Conservation (phyloP, 2,329 filamentous ascomycete genomes). For the Lasiodiplodia hormozganensis region DNA sequence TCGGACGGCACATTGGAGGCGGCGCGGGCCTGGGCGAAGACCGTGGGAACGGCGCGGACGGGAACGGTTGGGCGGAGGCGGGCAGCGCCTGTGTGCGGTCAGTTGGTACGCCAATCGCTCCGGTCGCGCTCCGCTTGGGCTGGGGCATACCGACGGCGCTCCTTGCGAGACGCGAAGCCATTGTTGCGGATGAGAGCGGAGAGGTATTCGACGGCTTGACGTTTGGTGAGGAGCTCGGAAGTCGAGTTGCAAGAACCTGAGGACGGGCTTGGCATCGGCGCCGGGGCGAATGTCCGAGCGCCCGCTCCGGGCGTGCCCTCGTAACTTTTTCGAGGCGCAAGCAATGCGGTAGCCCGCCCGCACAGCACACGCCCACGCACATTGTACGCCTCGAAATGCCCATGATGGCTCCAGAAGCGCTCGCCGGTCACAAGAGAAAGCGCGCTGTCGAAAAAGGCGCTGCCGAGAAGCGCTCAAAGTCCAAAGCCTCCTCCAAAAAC, state of each 20-base stretch:
- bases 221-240: constrained; percentile 37
- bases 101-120: constrained; percentile 51
- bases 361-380: neutral
- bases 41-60: constrained; percentile 74
- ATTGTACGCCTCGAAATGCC: constrained; percentile 42
- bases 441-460: constrained; percentile 43
- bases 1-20: constrained; percentile 80
- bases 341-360: neutral
- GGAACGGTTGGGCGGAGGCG: constrained; percentile 80
- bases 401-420: constrained; percentile 36
- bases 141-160: constrained; percentile 84
- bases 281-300: constrained; percentile 1
- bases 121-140: constrained; percentile 34
- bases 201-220: constrained; percentile 42
- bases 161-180: constrained; percentile 98
- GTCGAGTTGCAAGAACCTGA: constrained; percentile 28
- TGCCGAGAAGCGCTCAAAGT: constrained; percentile 47
- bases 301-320: neutral
- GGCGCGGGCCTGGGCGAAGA: constrained; percentile 70
- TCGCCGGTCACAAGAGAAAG: constrained; percentile 53
- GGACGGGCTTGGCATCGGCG: constrained; percentile 30
- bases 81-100: constrained; percentile 73
- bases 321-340: constrained; percentile 24
- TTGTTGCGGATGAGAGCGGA: constrained; percentile 65
- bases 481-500: constrained; percentile 43